Evolutionary conservation across 139 green algal genomes (phyloP), one percentile per base, ranked within the genome.

Genomic region (Tetradesmus obliquus): DNA sequence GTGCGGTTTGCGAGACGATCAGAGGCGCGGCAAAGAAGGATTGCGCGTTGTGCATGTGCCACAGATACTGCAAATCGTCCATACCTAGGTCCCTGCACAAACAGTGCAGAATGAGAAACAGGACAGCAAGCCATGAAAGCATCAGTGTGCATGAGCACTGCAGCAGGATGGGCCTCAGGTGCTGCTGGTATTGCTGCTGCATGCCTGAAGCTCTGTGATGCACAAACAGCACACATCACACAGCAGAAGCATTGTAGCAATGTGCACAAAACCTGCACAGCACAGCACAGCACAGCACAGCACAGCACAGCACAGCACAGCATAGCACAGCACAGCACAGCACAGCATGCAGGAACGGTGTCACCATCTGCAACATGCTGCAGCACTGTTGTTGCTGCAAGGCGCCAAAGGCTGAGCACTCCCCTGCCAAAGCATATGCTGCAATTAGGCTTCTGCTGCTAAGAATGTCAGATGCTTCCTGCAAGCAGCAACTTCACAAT

Each of bases 71-170:
- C 85, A 89, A 45, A 17, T 89, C 85, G 2, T 82, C 1, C 13
- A 89, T 51, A 13, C 85, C 85, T 4, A 82, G 45, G 66, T 89
- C 85, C 5, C 85, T 89, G 85, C 83, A 87, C 24, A 22, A 7
- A 15, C 3, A 12, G 8, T 19, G 22, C 74, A 55, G 74, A 20
- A 82, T 45, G 32, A 45, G 32, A 45, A 45, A 45, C 32, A 45
- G 32, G 32, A 45, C 32, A 45, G 32, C 32, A 45, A 45, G 32
- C 32, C 32, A 45, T 45, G 32, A 45, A 45, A 45, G 32, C 32
- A 45, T 15, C 7, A 22, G 24, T 22, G 79, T 54, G 13, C 0
- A 83, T 55, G 13, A 53, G 7, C 8, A 55, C 0, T 7, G 79
- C 22, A 17, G 2, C 12, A 53, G 5, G 74, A 79, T 79, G 69